These are phyloP conservation scores for Trichocladium uniseriatum DNA, from an alignment of 495 filamentous ascomycete genomes.

Conservation along the genomic window DNA sequence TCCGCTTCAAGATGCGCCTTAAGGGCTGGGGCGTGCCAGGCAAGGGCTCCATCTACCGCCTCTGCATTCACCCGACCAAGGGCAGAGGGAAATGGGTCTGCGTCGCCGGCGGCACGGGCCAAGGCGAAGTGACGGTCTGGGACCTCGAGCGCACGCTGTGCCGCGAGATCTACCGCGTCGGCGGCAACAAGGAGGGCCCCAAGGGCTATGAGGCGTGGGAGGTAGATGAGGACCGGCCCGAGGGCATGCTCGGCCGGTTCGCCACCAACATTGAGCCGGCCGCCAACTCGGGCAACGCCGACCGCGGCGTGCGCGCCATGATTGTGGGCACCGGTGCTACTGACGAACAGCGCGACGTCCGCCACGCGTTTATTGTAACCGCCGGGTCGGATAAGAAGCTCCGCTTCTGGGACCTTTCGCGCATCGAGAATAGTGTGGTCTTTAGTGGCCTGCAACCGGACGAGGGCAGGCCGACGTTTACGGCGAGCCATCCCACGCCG, in stretches of 20 bases:
- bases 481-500: slow-evolving; percentile 55
- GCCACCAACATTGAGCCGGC: slow-evolving; percentile 58
- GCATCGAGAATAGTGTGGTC: slow-evolving; percentile 61
- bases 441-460: slow-evolving; percentile 70
- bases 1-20: slow-evolving; percentile 79
- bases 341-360: slow-evolving; percentile 51
- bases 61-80: slow-evolving; percentile 68
- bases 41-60: slow-evolving; percentile 68
- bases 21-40: slow-evolving; percentile 85
- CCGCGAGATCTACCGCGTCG: slow-evolving; percentile 75
- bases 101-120: slow-evolving; percentile 77
- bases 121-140: slow-evolving; percentile 92
- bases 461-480: slow-evolving; percentile 63
- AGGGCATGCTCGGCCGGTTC: slow-evolving; percentile 83
- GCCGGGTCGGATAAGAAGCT: slow-evolving; percentile 85
- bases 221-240: slow-evolving; percentile 80
- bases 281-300: slow-evolving; percentile 35
- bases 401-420: slow-evolving; percentile 80
- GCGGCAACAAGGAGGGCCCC: slow-evolving; percentile 42
- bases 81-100: slow-evolving; percentile 72
- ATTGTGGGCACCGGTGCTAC: slow-evolving; percentile 41
- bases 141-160: slow-evolving; percentile 86
- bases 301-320: slow-evolving; percentile 54
- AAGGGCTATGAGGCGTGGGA: slow-evolving; percentile 79
- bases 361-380: slow-evolving; percentile 66